These are phyloP conservation scores for Naegleria fowleri DNA, from an alignment of 208 protist species.

Conservation along the genomic window DNA sequence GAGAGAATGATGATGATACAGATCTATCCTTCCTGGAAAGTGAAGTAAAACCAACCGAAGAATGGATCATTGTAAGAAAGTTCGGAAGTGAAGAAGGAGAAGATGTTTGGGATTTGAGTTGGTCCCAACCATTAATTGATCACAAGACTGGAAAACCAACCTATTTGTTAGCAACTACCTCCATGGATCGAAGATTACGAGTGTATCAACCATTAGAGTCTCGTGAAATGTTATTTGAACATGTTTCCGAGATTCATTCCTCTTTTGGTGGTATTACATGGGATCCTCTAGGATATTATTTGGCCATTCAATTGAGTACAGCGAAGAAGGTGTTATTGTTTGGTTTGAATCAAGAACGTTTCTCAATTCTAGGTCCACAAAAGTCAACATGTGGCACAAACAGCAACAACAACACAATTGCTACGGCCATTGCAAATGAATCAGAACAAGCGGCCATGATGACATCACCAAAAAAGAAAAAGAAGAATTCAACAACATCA, in stretches of 20 bases:
- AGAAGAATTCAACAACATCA: neutral
- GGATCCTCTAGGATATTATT: neutral
- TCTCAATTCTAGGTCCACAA: neutral
- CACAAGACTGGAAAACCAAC: neutral
- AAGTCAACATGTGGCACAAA: no score
- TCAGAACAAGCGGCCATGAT: neutral
- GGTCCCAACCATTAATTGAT: neutral
- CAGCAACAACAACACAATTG: no score
- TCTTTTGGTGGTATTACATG: neutral
- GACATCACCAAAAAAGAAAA: neutral
- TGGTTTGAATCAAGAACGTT: neutral
- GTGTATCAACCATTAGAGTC: neutral
- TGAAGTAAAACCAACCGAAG: neutral
- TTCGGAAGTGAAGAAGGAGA: slow-evolving; percentile 3
- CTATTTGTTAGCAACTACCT: neutral
- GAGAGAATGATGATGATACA: neutral
- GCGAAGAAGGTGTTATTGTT: neutral
- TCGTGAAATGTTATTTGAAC: neutral
- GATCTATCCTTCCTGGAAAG: neutral
- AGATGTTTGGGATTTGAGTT: slow-evolving; percentile 6
- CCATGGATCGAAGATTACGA: neutral
- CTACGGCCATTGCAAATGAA: no score
- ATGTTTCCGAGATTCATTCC: neutral
- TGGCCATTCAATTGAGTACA: neutral
- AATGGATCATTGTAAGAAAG: neutral